A percentile compares a stretch with the other conserved stretches of the same genome.
These are phyloP conservation scores for Fusarium setosum DNA, from an alignment of 2,329 filamentous ascomycete genomes.

Conservation along the genomic window DNA sequence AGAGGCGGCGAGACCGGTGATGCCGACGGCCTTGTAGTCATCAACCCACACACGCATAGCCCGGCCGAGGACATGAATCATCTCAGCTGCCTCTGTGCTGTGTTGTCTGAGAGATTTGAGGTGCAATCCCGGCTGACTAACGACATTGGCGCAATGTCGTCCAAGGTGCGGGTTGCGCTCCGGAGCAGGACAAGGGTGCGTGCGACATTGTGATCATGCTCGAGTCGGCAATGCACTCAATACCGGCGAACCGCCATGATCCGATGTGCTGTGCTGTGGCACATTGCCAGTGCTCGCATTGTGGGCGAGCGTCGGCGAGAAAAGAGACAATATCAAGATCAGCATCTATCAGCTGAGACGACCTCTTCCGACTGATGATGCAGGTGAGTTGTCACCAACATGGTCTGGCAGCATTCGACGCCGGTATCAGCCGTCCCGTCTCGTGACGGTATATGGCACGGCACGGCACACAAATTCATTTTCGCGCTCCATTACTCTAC, in stretches of 20 bases:
- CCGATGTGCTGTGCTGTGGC: background rate
- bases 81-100: background rate
- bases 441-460: conserved; percentile 32
- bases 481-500: background rate
- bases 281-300: background rate
- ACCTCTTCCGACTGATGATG: conserved; percentile 13
- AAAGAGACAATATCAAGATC: conserved; percentile 17
- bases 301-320: conserved; percentile 7
- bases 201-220: background rate
- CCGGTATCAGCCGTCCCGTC: conserved; percentile 16
- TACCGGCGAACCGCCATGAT: conserved; percentile 11
- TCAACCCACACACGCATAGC: conserved; percentile 6
- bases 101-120: background rate
- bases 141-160: background rate
- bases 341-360: conserved; percentile 30
- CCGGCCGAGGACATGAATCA: background rate
- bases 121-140: background rate
- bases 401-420: conserved; percentile 13
- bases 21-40: conserved; percentile 2
- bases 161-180: background rate
- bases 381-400: conserved; percentile 37
- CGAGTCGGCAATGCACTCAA: conserved; percentile 8
- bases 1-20: conserved; percentile 1
- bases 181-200: background rate
- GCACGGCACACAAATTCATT: conserved; percentile 17